Evolutionary conservation across 352 stramenopile species (phyloP).

Genomic region (Elongisporangium anandrum): DNA sequence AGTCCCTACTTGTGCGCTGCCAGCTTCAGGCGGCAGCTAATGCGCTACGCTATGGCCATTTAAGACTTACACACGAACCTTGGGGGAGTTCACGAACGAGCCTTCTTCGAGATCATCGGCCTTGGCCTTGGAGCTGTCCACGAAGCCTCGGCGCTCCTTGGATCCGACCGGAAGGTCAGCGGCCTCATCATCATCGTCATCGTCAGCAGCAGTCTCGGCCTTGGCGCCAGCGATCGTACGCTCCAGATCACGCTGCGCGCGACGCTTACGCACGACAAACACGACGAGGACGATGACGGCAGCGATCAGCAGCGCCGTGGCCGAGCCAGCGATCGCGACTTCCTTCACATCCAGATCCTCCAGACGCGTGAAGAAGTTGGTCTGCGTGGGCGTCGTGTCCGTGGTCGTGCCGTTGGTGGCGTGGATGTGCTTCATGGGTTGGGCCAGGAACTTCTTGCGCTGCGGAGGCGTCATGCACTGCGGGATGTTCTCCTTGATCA

Average conservation of each 20-base stretch:
- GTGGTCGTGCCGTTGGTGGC: conserved; percentile 48
- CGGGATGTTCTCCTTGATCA: conserved; percentile 74
- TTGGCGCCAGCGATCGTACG: conserved; percentile 79
- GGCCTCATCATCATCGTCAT: conserved; percentile 40
- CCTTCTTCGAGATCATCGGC: conserved; percentile 40
- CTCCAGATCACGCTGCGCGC: conserved; percentile 75
- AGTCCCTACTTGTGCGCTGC: not conserved
- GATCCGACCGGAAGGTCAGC: conserved; percentile 26
- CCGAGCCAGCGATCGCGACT: conserved; percentile 59
- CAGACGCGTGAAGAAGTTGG: conserved; percentile 61
- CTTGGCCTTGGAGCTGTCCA: conserved; percentile 70
- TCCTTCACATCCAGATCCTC: conserved; percentile 60
- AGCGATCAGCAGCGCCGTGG: conserved; percentile 54
- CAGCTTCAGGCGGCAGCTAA: no score
- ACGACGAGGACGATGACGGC: conserved; percentile 62
- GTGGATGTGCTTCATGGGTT: conserved; percentile 87
- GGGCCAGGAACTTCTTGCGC: conserved; percentile 74
- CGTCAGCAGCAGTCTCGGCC: conserved; percentile 67
- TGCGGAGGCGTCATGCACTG: conserved; percentile 79
- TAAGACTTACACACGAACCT: conserved; percentile 37
- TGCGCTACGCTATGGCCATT: not conserved
- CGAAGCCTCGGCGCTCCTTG: conserved; percentile 63
- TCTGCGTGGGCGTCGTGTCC: conserved; percentile 41
- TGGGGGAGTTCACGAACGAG: conserved; percentile 81
- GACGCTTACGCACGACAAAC: conserved; percentile 73